These are phyloP conservation scores for Penicillium nordicum DNA, from an alignment of 2,329 filamentous ascomycete species.

Conservation along the genomic window DNA sequence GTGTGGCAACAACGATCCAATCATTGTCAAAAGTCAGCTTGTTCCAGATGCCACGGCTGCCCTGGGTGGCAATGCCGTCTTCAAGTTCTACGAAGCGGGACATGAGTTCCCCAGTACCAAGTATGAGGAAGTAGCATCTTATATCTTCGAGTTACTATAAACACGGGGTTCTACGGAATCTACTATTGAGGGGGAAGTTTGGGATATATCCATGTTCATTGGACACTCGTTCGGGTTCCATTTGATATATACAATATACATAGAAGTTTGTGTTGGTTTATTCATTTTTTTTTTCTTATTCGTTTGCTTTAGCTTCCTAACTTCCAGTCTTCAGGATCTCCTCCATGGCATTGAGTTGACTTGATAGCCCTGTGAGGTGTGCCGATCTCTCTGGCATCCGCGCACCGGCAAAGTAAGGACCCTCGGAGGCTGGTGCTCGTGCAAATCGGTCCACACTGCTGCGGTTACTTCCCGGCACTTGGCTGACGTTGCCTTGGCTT, in stretches of 20 bases:
- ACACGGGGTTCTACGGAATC: background rate
- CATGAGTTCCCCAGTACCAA: conserved; percentile 68
- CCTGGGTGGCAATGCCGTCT: conserved; percentile 58
- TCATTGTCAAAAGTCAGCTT: conserved; percentile 64
- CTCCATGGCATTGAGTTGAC: conserved; percentile 30
- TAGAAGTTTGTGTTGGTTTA: background rate
- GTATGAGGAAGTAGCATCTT: conserved; percentile 56
- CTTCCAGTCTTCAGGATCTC: conserved; percentile 26
- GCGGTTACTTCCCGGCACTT: conserved; percentile 24
- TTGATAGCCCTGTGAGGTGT: conserved; percentile 30
- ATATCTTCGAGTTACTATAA: conserved; percentile 46
- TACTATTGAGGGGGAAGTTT: background rate
- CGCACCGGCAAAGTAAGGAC: conserved; percentile 33
- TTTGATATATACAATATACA: conserved; percentile 11
- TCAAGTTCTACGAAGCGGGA: conserved; percentile 59
- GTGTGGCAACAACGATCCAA: conserved; percentile 62
- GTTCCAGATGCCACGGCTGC: conserved; percentile 57
- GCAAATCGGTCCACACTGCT: conserved; percentile 28
- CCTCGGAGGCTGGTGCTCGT: conserved; percentile 27
- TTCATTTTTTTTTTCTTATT: conserved; percentile 1
- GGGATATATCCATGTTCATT: background rate
- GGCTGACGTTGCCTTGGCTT: conserved; percentile 27
- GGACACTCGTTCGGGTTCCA: background rate
- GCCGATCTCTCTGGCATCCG: conserved; percentile 31
- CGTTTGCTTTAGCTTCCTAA: conserved; percentile 4